Evolutionary conservation across 805 yeast species (phyloP).

Genomic region (Saturnispora sekii): DNA sequence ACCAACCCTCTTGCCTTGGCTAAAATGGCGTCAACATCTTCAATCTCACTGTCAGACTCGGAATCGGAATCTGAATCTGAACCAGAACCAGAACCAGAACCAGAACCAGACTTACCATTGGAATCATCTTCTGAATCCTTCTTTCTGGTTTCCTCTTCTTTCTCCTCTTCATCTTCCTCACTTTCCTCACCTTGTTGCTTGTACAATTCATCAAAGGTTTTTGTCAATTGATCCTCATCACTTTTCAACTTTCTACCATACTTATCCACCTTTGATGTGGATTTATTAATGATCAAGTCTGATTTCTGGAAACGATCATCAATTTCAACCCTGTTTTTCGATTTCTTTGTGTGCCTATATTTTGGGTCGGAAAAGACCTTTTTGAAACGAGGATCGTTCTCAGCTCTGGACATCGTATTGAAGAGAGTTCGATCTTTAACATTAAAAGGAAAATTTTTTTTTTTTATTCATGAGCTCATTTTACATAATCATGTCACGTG

Average conservation of each 20-base stretch:
- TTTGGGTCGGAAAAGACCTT: slow-evolving; percentile 81
- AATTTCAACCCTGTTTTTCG: slow-evolving; percentile 62
- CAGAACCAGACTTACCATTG: slow-evolving; percentile 25
- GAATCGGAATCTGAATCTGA: slow-evolving; percentile 28
- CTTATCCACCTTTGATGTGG: slow-evolving; percentile 62
- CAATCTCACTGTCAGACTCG: slow-evolving; percentile 19
- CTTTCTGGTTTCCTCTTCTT: slow-evolving; percentile 25
- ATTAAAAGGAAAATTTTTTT: background rate
- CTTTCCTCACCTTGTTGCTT: slow-evolving; percentile 31
- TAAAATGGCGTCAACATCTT: slow-evolving; percentile 13
- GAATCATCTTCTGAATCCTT: slow-evolving; percentile 27
- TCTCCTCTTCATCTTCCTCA: slow-evolving; percentile 19
- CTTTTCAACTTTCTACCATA: slow-evolving; percentile 67
- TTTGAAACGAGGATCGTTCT: slow-evolving; percentile 64
- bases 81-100: slow-evolving; percentile 8
- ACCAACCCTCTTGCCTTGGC: slow-evolving; percentile 53
- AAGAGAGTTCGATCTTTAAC: background rate
- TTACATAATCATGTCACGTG: too few relatives aligned
- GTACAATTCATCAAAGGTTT: slow-evolving; percentile 51
- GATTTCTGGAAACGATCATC: slow-evolving; percentile 77
- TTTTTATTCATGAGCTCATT: background rate
- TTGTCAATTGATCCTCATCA: slow-evolving; percentile 14
- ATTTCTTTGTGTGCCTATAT: slow-evolving; percentile 64
- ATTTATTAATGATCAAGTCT: slow-evolving; percentile 42
- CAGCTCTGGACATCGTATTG: slow-evolving; percentile 4